phyloP scores from a whole-genome alignment of 768 basidiomycete genomes.

The Tulasnella sp. region DNA sequence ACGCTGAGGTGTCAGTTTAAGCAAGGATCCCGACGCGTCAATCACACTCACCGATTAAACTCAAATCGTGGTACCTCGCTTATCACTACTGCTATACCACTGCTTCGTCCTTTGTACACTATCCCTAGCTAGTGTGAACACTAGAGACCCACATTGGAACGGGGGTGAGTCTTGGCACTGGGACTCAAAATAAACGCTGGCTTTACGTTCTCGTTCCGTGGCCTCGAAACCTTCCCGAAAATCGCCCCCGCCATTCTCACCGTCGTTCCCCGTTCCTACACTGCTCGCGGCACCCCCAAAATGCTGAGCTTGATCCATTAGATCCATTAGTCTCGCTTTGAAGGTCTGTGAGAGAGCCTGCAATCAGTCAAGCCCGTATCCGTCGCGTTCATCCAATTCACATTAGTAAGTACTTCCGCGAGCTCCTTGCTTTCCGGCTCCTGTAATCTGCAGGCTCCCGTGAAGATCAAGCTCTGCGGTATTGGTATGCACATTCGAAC shows the following conservation, averaged over 20 bases:
- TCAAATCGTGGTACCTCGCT: too few relatives aligned
- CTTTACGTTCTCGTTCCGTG: slow-evolving; percentile 86
- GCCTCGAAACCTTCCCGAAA: slow-evolving; percentile 88
- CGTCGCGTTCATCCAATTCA: slow-evolving; percentile 28
- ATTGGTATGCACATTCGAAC: slow-evolving; percentile 18
- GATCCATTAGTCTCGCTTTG: slow-evolving; percentile 61
- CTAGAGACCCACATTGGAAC: too few relatives aligned
- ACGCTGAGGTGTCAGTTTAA: too few relatives aligned
- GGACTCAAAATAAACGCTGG: too few relatives aligned
- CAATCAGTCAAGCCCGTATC: slow-evolving; percentile 10
- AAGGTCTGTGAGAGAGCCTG: slow-evolving; percentile 46
- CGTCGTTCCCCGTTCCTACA: slow-evolving; percentile 42
- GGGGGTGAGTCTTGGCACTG: too few relatives aligned
- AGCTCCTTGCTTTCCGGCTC: slow-evolving; percentile 65
- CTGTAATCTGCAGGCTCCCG: slow-evolving; percentile 54
- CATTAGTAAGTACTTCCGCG: slow-evolving; percentile 56
- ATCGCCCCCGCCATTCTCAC: slow-evolving; percentile 51
- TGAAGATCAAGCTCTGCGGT: neutral
- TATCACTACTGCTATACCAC: slow-evolving; percentile 75
- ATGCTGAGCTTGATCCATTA: slow-evolving; percentile 81
- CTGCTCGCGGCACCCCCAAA: slow-evolving; percentile 43
- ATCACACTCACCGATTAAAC: too few relatives aligned
- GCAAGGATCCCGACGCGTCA: too few relatives aligned
- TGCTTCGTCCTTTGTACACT: slow-evolving; percentile 62
- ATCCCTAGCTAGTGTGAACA: slow-evolving; percentile 79